A percentile compares a stretch with the other conserved stretches of the same genome.
Conservation (phyloP, 148 eudicot genomes). For the Diospyros lotus region DNA sequence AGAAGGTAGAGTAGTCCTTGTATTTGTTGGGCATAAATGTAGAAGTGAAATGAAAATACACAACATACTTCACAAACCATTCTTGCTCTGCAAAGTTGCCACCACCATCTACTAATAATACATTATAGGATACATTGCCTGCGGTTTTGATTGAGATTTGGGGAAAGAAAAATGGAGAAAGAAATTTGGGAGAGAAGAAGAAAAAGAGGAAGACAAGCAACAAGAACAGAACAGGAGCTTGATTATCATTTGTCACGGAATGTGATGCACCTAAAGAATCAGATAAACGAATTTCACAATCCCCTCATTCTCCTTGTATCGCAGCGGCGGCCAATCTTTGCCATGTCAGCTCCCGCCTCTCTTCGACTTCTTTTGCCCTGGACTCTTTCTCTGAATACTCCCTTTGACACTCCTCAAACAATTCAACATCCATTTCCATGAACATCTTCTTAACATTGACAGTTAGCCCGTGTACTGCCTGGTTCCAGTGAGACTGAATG, state of each 20-base stretch:
- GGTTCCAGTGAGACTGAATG: conserved; percentile 71
- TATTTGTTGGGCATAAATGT: conserved; percentile 4
- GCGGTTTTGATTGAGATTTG: conserved; percentile 1
- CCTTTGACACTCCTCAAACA: conserved; percentile 59
- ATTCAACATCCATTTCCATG: conserved; percentile 58
- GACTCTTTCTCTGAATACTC: conserved; percentile 50
- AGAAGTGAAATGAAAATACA: not conserved
- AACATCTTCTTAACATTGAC: conserved; percentile 71
- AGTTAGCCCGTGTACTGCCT: conserved; percentile 64
- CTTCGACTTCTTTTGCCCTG: conserved; percentile 40
- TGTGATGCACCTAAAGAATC: not conserved
- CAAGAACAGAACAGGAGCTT: not conserved
- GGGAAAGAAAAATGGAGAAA: not conserved
- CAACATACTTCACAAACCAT: conserved; percentile 15
- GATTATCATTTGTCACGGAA: not conserved
- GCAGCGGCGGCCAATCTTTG: conserved; percentile 53
- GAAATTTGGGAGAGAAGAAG: not conserved
- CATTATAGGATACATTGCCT: conserved; percentile 13
- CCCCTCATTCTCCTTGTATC: conserved; percentile 23
- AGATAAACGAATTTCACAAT: not conserved
- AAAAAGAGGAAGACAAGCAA: not conserved
- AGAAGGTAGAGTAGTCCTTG: not conserved
- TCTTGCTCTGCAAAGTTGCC: not conserved
- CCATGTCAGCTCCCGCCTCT: conserved; percentile 51
- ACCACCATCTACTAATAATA: conserved; percentile 6